Evolutionary conservation across 1,284 basidiomycete genomes (phyloP), one percentile per base, ranked within the genome.

Genomic region (Pisolithus thermaeus): DNA sequence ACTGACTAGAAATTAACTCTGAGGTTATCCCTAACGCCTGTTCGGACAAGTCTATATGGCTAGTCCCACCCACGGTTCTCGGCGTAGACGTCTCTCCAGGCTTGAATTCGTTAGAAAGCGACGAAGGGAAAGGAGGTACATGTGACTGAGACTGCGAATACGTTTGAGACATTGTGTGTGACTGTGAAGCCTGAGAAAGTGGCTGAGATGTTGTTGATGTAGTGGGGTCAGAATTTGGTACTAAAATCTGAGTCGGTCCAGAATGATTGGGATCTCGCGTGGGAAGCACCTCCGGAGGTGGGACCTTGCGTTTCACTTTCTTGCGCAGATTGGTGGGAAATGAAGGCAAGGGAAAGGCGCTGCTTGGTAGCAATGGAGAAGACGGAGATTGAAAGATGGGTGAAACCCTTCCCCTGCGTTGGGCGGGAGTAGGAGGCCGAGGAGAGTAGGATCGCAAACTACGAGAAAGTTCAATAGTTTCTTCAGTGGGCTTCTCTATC

Each of bases 221-320:
- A 9, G 63, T 67, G 11, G 60, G 41, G 47, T 65, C 64, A 16
- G 64, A 69, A 30, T 65, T 68, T 1, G 65, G 64, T n/a, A 69
- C 64, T 9, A 69, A 49, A 18, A 65, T 54, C 20, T 54, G 67
- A 38, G 42, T 49, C n/a, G 59, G 49, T n/a, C 61, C 62, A 28
- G 59, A 56, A 23, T 54, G 58, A 35, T 48, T 46, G 40, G 56
- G 27, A 36, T 66, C 54, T 28, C 44, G 47, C 36, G 22, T 25
- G 30, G 36, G 40, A 11, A 47, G 49, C 23, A 50, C 25, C 38
- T 55, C 61, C 7, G 64, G 64, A 20, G 54, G 59, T 35, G 67
- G 64, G 43, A 66, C 59, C 46, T 56, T 66, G 20, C 66, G 61
- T 38, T 64, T 63, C 8, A 69, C 47, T 23, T 52, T 57, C 47